Base-by-base conservation (phyloP, 495 filamentous ascomycete species). In the Astrocystis sublimbata region DNA sequence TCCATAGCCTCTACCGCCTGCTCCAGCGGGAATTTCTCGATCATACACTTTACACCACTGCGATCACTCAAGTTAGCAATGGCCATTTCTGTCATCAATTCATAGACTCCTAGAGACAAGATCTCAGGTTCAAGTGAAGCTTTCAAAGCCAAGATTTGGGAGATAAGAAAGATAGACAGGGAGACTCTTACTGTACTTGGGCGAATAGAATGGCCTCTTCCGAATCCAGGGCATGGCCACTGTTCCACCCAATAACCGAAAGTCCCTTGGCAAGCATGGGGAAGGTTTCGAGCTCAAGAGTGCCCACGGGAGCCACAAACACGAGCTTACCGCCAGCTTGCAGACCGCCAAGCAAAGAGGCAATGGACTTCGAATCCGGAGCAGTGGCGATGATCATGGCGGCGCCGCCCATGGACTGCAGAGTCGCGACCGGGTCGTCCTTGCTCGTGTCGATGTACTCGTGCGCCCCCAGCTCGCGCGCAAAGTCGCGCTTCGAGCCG, bases 171-270 rank as follows among this genome's bases (percentile, higher is more conserved):
- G 36, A 10, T 8, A 15, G 36, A 12, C 3, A 38, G 36, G 36
- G 8, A 12, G 8, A 4, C 2, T 19, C 41, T 19, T 19, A 43
- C 41, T 88, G 78, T 23, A 80, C 63, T 61, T 81, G 59, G 0
- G 88, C 76, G 67, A 91, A 91, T 10, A 65, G 67, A 58, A 91
- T 85, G 0, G 89, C 78, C 62, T 92, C 88, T 72, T 90, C 88
- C 5, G 74, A 76, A 68, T 92, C 88, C 1, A 80, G 68, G 0
- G 85, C 82, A 62, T 89, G 83, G 0, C 89, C 88, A 42, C 75
- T 78, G 0, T 86, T 85, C 83, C 85, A 90, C n/a, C 83, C 80
- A 35, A 80, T 76, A 0, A 91, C 77, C 6, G 80, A 83, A 4
- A 80, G 45, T 30, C 78, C 85, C 58, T 83, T 78, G 0, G 51